Conservation (phyloP, 2,329 filamentous ascomycete genomes). For the Phialocephala sp. region DNA sequence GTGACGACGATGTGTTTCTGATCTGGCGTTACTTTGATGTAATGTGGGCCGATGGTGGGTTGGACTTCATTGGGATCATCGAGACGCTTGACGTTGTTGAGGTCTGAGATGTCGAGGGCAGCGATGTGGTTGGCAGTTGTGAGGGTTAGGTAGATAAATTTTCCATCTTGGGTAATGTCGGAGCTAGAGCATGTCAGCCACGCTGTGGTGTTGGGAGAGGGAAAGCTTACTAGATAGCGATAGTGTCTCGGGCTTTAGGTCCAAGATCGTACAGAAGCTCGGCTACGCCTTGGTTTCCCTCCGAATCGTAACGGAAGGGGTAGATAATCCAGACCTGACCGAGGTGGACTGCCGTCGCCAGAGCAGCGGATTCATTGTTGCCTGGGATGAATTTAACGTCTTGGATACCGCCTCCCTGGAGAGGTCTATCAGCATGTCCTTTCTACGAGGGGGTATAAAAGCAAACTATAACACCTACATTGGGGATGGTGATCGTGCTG, state of each 20-base stretch:
- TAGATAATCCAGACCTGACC: constrained; percentile 71
- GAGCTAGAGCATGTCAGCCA: constrained; percentile 44
- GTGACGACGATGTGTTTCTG: constrained; percentile 68
- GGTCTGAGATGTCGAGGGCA: constrained; percentile 64
- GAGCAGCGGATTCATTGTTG: constrained; percentile 61
- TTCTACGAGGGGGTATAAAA: neutral
- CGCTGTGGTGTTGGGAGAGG: neutral
- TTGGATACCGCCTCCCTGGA: constrained; percentile 62
- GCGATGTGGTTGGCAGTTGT: constrained; percentile 67
- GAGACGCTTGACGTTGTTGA: constrained; percentile 64
- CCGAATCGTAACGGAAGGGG: constrained; percentile 59
- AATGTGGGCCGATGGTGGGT: constrained; percentile 66
- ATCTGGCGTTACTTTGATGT: constrained; percentile 67
- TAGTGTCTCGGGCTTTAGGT: constrained; percentile 57
- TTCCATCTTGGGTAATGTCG: constrained; percentile 63
- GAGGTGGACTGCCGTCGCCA: constrained; percentile 64
- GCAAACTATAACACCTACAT: constrained; percentile 46
- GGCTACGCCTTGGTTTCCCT: constrained; percentile 62
- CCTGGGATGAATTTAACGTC: constrained; percentile 70
- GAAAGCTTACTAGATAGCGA: constrained; percentile 58
- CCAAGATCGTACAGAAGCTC: constrained; percentile 65
- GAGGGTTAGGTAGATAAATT: constrained; percentile 63
- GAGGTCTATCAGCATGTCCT: constrained; percentile 2
- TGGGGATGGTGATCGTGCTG: constrained; percentile 64
- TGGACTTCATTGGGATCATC: constrained; percentile 64